These are phyloP conservation scores for Dianthus caryophyllus DNA, from an alignment of 148 eudicot genomes.

Conservation along the genomic window DNA sequence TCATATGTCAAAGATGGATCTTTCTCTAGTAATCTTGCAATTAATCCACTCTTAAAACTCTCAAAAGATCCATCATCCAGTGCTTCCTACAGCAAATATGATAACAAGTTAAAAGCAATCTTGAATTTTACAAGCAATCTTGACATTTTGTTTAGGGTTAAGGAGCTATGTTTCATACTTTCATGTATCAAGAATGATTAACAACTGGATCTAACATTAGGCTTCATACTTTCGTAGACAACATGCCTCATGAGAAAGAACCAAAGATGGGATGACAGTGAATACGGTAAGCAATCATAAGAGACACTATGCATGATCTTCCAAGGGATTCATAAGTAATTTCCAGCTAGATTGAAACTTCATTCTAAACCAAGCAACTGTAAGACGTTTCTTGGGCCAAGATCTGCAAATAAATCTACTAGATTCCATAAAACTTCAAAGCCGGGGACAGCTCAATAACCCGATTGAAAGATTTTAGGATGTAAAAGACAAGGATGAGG, in stretches of 20 bases:
- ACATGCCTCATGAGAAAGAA: not conserved
- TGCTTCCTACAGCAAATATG: conserved; percentile 48
- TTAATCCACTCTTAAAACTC: conserved; percentile 66
- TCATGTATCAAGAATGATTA: not conserved
- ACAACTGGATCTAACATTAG: not conserved
- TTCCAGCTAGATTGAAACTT: no score
- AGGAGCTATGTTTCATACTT: not conserved
- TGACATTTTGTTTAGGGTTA: not conserved
- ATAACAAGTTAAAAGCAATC: not conserved
- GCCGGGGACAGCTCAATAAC: no score
- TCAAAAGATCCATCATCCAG: conserved; percentile 72
- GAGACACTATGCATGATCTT: no score
- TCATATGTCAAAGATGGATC: conserved; percentile 85
- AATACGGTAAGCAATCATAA: not conserved
- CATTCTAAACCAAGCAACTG: no score
- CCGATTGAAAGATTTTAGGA: no score
- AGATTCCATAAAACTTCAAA: no score
- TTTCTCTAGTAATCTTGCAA: conserved; percentile 73
- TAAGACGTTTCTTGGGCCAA: no score
- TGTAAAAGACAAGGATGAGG: no score
- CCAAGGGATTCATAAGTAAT: no score
- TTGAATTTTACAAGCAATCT: not conserved
- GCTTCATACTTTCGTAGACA: not conserved
- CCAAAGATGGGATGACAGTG: not conserved
- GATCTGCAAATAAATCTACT: no score